phyloP scores from a whole-genome alignment of 768 basidiomycete species.

The Atractiella rhizophila region DNA sequence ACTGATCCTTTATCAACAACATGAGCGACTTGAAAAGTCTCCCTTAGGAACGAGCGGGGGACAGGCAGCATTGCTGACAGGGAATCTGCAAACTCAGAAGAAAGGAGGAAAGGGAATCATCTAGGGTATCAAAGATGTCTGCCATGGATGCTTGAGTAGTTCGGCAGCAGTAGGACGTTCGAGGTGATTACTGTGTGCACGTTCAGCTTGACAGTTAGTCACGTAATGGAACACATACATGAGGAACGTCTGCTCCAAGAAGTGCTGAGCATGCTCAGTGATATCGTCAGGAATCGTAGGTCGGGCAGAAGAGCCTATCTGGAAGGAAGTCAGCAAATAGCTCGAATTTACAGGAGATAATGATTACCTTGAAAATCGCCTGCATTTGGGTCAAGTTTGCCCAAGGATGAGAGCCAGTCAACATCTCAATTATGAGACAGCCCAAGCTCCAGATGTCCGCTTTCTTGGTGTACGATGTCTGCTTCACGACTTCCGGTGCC shows the following conservation, averaged over 20 bases:
- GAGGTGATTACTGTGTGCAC: conserved; percentile 18
- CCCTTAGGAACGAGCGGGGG: no score
- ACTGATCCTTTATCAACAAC: no score
- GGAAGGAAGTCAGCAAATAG: neutral
- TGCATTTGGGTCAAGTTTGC: conserved; percentile 95
- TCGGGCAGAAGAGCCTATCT: conserved; percentile 69
- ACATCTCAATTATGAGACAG: conserved; percentile 95
- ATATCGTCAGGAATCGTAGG: conserved; percentile 80
- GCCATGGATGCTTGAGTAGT: conserved; percentile 21
- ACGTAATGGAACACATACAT: conserved; percentile 10
- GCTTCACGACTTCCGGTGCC: conserved; percentile 96
- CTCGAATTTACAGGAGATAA: no score
- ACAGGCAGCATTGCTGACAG: no score
- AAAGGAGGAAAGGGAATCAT: no score
- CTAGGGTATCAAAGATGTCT: no score
- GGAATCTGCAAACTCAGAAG: no score
- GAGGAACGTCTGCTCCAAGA: conserved; percentile 46
- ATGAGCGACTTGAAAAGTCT: no score
- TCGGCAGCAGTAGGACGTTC: conserved; percentile 22
- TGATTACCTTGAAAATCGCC: conserved; percentile 76
- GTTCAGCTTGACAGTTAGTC: neutral
- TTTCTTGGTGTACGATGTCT: conserved; percentile 87
- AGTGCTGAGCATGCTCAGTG: conserved; percentile 60
- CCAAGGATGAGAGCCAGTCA: conserved; percentile 87
- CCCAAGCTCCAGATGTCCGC: conserved; percentile 91